Percentiles rank a stretch among this genome's conserved stretches.
These are phyloP conservation scores for Hymenoscyphus salicellus DNA, from an alignment of 2,329 filamentous ascomycete species.

Conservation along the genomic window DNA sequence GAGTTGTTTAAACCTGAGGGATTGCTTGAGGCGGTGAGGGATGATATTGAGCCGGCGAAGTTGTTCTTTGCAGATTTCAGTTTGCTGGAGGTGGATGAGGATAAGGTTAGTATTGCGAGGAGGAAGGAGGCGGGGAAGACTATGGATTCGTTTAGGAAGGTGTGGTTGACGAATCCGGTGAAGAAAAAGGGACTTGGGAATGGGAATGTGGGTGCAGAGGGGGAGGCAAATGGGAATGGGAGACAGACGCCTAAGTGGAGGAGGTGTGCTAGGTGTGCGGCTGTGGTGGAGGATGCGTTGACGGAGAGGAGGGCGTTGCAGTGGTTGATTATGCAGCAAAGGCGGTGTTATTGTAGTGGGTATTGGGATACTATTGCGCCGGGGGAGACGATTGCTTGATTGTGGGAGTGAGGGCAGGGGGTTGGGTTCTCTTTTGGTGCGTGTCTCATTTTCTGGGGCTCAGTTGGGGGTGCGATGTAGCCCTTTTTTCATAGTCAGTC, in stretches of 20 bases:
- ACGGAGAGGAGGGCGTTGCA: constrained; percentile 32
- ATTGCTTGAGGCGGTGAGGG: constrained; percentile 26
- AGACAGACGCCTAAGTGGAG: constrained; percentile 30
- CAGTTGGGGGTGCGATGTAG: too few relatives aligned
- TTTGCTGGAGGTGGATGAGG: constrained; percentile 35
- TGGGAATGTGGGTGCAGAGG: constrained; percentile 1
- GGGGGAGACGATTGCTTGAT: constrained; percentile 31
- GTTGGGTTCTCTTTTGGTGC: too few relatives aligned
- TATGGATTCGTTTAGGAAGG: constrained; percentile 35
- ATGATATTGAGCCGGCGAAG: constrained; percentile 36
- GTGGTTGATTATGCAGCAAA: constrained; percentile 37
- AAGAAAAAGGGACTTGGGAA: constrained; percentile 7
- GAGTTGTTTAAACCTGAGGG: constrained; percentile 31
- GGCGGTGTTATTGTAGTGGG: constrained; percentile 36
- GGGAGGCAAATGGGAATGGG: background rate
- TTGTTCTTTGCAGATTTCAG: constrained; percentile 37
- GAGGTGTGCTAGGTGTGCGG: constrained; percentile 36
- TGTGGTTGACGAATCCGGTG: constrained; percentile 30
- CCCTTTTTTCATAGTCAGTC: too few relatives aligned
- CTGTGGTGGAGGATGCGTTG: constrained; percentile 37
- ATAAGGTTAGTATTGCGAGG: constrained; percentile 21
- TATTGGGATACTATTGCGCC: constrained; percentile 34
- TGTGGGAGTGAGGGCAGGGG: background rate
- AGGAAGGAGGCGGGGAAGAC: constrained; percentile 24
- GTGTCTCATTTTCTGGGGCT: too few relatives aligned